Conservation (phyloP, 768 basidiomycete genomes). For the Amanita inopinata region DNA sequence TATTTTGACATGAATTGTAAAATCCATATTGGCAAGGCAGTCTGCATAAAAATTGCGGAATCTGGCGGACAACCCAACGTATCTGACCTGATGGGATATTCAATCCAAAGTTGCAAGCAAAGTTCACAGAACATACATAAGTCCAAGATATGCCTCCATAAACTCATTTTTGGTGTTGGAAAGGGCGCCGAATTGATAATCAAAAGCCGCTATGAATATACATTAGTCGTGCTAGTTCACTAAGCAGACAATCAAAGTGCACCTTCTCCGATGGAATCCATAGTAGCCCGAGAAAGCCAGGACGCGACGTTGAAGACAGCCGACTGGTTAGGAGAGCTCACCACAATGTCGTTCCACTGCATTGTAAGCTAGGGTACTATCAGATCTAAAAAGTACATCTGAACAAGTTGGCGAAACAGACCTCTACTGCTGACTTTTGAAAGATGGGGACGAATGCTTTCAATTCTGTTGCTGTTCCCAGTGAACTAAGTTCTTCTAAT, state of each 20-base stretch:
- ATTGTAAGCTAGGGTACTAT: slow-evolving; percentile 28
- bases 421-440: slow-evolving; percentile 32
- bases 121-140: slow-evolving; percentile 25
- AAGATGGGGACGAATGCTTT: slow-evolving; percentile 43
- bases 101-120: slow-evolving; percentile 1
- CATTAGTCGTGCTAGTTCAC: background rate
- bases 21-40: slow-evolving; percentile 35
- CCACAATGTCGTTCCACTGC: slow-evolving; percentile 44
- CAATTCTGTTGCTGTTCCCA: slow-evolving; percentile 28
- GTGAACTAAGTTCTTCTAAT: too few relatives aligned
- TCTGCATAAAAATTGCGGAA: slow-evolving; percentile 38
- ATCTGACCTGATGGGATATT: slow-evolving; percentile 27
- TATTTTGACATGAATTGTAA: slow-evolving; percentile 37
- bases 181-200: slow-evolving; percentile 48
- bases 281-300: slow-evolving; percentile 40
- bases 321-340: slow-evolving; percentile 28
- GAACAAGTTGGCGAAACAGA: slow-evolving; percentile 18
- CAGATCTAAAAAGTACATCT: slow-evolving; percentile 14
- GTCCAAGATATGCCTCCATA: slow-evolving; percentile 42
- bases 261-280: slow-evolving; percentile 46
- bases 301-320: slow-evolving; percentile 37
- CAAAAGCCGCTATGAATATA: slow-evolving; percentile 33
- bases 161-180: slow-evolving; percentile 40
- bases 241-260: background rate
- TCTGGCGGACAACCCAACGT: slow-evolving; percentile 39